Evolutionary conservation across 352 stramenopile species (phyloP), one percentile per base, ranked within the genome.

Genomic region (Albugo candida): DNA sequence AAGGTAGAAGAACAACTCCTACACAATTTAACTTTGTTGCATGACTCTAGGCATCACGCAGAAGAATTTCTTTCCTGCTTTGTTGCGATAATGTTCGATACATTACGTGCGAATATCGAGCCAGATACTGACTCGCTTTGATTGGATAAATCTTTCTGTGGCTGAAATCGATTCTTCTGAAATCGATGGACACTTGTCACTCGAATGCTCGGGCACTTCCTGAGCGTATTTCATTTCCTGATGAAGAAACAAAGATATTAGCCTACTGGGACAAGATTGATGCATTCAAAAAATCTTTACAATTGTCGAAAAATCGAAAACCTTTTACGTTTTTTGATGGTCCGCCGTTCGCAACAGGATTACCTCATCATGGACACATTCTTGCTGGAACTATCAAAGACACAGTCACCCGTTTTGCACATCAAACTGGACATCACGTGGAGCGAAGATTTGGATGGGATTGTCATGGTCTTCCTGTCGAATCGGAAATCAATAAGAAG

Each of bases 401-500:
- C 67, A 97, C 93, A 17, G 94, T 99, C 31, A 99, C 96, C n/a
- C 87, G 96, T 11, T 99, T 97, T 58, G 96, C 96, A n/a, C 91
- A 95, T 66, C 92, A 98, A 70, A 98, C 87, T 0, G 94, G 94
- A 8, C 92, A 98, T 64, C 85, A 96, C 60, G 95, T 99, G 0
- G 77, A 92, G 43, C 88, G 96, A 36, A 83, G 96, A 49, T 98
- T 98, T 41, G 96, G 96, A 36, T 99, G 96, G 96, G 96, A 99
- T 70, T 99, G 94, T 63, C 96, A 99, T 68, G 96, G 96, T 1
- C 69, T 99, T 4, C 96, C 96, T 0, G 93, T 99, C 5, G 96
- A 99, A 67, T 97, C 95, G 52, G 93, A 98, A 62, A 99, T 99
- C 60, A 97, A 99, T 74, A 97, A 99, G 70, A 97, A 96, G 56